These are phyloP conservation scores for Stenocarpella maydis DNA, from an alignment of 2,329 filamentous ascomycete genomes.

Conservation along the genomic window DNA sequence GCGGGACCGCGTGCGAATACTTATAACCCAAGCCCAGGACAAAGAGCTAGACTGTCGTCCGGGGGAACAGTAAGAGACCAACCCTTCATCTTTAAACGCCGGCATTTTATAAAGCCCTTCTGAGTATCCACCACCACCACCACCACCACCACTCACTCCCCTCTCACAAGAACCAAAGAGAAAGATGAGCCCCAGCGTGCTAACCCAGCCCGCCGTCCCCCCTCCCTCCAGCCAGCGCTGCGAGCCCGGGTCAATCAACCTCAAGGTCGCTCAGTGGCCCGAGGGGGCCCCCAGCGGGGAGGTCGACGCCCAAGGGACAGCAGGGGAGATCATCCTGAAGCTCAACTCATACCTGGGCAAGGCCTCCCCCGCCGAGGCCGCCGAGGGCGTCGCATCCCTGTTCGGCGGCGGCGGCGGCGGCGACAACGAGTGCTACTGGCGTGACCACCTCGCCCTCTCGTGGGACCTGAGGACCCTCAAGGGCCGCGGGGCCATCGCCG, in stretches of 20 bases:
- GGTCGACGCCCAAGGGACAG: conserved; percentile 48
- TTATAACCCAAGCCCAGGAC: neutral
- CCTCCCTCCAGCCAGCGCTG: conserved; percentile 32
- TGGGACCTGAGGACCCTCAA: conserved; percentile 64
- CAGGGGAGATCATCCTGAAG: conserved; percentile 46
- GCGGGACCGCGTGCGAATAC: neutral
- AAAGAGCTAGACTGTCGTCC: neutral
- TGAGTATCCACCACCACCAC: no score
- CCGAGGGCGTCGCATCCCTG: conserved; percentile 40
- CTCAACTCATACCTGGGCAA: conserved; percentile 53
- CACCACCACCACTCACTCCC: neutral
- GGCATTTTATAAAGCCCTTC: no score
- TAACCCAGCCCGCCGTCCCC: neutral
- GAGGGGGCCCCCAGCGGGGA: conserved; percentile 41
- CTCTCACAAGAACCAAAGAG: neutral
- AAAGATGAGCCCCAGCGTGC: conserved; percentile 31
- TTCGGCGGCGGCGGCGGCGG: conserved; percentile 49
- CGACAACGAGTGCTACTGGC: conserved; percentile 59
- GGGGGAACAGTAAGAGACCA: no score
- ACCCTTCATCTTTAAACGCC: no score
- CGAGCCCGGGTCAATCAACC: conserved; percentile 63
- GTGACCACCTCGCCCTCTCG: conserved; percentile 64
- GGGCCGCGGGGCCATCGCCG: conserved; percentile 49
- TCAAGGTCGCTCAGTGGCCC: conserved; percentile 55
- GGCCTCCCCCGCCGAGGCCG: conserved; percentile 40